Evolutionary conservation across 106 monocot genomes (phyloP).

Genomic region (Apostasia shenzhenica): DNA sequence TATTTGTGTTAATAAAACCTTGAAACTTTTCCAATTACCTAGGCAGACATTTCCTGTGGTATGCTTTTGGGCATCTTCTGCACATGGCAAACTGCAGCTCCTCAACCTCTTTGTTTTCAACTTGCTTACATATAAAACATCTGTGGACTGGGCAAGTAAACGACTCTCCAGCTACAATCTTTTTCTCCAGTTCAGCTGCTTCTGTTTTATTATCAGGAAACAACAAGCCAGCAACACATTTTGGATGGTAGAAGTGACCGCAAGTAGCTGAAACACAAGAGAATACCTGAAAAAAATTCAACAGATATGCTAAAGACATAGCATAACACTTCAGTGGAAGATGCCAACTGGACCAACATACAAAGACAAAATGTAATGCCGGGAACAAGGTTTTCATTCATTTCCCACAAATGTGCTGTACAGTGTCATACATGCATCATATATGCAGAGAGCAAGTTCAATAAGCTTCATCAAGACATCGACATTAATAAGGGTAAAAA

Average conservation of each 20-base stretch:
- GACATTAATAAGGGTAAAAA: no score
- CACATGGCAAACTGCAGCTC: constrained; percentile 90
- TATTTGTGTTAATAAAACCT: no score
- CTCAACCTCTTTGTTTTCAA: constrained; percentile 54
- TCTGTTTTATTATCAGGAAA: constrained; percentile 32
- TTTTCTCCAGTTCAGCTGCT: constrained; percentile 46
- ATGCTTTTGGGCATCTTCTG: constrained; percentile 86
- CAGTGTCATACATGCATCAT: no score
- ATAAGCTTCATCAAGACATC: no score
- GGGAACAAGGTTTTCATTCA: no score
- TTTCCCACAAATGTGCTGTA: no score
- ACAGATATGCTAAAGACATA: background rate
- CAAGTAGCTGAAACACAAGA: constrained; percentile 80
- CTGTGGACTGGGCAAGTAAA: constrained; percentile 85
- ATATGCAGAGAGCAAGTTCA: no score
- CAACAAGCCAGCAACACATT: constrained; percentile 63
- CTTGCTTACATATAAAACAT: constrained; percentile 62
- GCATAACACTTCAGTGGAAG: background rate
- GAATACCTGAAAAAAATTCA: constrained; percentile 46
- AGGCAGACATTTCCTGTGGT: constrained; percentile 93
- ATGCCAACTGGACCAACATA: no score
- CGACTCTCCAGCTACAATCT: constrained; percentile 48
- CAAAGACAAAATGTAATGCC: no score
- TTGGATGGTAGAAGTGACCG: constrained; percentile 92
- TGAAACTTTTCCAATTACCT: constrained; percentile 28